Evolutionary conservation across 257 asterid species (phyloP), one percentile per base, ranked within the genome.

Genomic region (Jasminum sambac): DNA sequence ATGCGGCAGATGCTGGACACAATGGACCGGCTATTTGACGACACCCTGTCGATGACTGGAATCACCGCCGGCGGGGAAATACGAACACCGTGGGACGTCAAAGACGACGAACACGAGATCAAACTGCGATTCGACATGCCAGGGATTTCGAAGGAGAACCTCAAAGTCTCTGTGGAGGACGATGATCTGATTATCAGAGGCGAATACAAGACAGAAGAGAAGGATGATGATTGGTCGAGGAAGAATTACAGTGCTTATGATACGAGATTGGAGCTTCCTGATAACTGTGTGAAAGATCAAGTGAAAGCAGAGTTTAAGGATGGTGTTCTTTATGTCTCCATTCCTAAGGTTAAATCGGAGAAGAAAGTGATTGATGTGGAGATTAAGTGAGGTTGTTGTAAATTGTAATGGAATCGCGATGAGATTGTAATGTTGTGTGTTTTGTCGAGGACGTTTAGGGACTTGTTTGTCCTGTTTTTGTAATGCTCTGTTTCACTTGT

Each of bases 61-160:
- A 3, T 72, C 0, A 3, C 68, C 2, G 4, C 73, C 0, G 4
- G 67, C 2, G 78, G 87, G 63, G 89, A 80, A 14, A 12, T 71
- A 6, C 86, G 95, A 0, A 48, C 81, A 0, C 92, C 96, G 0
- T 89, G 98, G 96, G 96, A 88, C 72, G 68, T 88, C 16, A 71
- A 69, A 2, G 90, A 89, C 26, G 92, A 78, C 0, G 92, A 92
- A 14, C 64, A 78, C 5, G 92, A 88, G 77, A 74, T 92, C 72
- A 85, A 61, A 66, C 77, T 92, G 95, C 77, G 96, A 11, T 85
- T 92, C 55, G 96, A 92, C 84, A 81, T 90, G 96, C 95, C 96
- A 0, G 96, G 98, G 1, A 46, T 92, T 4, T 78, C 92, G 3
- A 88, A 81, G 60, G 87, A 88, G 4, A 87, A 90, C 0, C 92